Base-by-base conservation (phyloP, 768 basidiomycete species). In the Boletus edulis region DNA sequence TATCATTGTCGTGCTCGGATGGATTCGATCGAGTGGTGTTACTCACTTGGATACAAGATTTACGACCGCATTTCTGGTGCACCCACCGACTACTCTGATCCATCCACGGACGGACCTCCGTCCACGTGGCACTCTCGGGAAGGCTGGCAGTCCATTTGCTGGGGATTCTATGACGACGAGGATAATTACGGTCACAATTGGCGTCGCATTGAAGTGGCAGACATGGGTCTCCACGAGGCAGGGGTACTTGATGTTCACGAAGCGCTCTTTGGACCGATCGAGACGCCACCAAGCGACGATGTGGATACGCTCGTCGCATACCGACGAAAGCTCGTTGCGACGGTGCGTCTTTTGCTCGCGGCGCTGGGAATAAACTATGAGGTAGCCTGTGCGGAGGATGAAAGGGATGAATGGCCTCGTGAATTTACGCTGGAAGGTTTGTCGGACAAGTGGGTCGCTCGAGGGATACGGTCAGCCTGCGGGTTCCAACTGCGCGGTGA, bases 111-210 rank as follows among this genome's bases (percentile, higher is more conserved):
- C 3, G 52, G 51, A 5, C 15, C 24, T 2, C 15, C 27, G 4
- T n/a, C 22, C 18, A 50, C 1, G 18, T 47, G 50, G 48, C 55
- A 62, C 42, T 12, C 40, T 42, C 29, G 40, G 9, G 46, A 44
- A n/a, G 56, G 54, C 7, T 62, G 60, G 51, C 57, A 58, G 34
- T 20, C 61, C 1, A 45, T 63, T 9, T 55, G 57, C 37, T 63
- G 61, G 61, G 61, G 52, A 4, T 53, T 31, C 24, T 53, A n/a
- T 14, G 61, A 62, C 18, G 46, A 56, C 41, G 46, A 54, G 6
- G 54, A 42, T 3, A 49, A 49, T 29, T 40, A 41, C 14, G 38
- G 48, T 14, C 22, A 3, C 10, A 15, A 3, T 1, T 38, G 49
- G 49, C 32, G 45, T 11, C 46, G 48, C 0, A 31, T 57, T 12